Evolutionary conservation across 2,329 filamentous ascomycete species (phyloP).

Genomic region (Xylaria sp.): DNA sequence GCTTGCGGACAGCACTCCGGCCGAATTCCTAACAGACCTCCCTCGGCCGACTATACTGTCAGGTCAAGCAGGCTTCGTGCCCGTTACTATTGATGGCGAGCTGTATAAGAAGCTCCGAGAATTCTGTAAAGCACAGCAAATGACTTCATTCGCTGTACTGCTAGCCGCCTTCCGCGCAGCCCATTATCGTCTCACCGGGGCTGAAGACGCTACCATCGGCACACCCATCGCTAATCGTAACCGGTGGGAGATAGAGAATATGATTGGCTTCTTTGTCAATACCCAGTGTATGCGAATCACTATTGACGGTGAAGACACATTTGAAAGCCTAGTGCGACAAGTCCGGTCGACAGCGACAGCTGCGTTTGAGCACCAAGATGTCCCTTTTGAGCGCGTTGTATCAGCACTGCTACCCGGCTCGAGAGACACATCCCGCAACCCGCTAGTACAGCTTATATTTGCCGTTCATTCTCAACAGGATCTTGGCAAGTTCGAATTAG

Average conservation of each 20-base stretch:
- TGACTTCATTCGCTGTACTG: constrained; percentile 13
- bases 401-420: constrained; percentile 17
- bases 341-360: constrained; percentile 12
- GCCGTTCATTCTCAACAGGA: constrained; percentile 20
- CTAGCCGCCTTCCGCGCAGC: constrained; percentile 18
- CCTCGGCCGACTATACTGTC: constrained; percentile 10
- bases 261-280: constrained; percentile 25
- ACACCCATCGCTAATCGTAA: constrained; percentile 17
- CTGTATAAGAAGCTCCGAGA: constrained; percentile 2
- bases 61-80: constrained; percentile 8
- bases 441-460: constrained; percentile 17
- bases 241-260: constrained; percentile 14
- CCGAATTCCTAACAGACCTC: constrained; percentile 14
- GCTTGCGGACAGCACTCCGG: constrained; percentile 13
- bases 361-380: constrained; percentile 20
- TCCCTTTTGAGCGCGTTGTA: constrained; percentile 20
- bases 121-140: constrained; percentile 10
- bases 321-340: constrained; percentile 20
- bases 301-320: constrained; percentile 6
- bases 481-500: constrained; percentile 18
- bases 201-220: constrained; percentile 20
- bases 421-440: constrained; percentile 18
- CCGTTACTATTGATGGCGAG: constrained; percentile 14
- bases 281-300: constrained; percentile 19
- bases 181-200: constrained; percentile 21